Conservation (phyloP, 768 basidiomycete genomes). For the Lentinus tigrinus region DNA sequence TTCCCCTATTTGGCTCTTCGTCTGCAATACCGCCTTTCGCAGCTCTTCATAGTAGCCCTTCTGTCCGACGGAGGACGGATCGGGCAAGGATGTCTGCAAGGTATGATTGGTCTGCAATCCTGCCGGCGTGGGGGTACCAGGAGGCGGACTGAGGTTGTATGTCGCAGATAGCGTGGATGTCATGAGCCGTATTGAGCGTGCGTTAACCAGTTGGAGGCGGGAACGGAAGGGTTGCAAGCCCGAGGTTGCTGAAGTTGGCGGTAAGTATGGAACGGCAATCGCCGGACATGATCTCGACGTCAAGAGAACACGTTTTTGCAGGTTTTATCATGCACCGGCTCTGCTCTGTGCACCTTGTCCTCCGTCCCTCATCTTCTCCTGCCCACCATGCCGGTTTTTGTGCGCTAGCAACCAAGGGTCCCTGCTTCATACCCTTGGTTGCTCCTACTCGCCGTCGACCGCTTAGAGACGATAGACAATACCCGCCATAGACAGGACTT, state of each 20-base stretch:
- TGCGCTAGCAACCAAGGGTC: conserved; percentile 50
- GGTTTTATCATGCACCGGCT: neutral
- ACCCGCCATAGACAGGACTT: conserved; percentile 25
- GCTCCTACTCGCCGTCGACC: conserved; percentile 20
- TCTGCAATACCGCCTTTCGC: conserved; percentile 46
- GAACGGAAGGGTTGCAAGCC: neutral
- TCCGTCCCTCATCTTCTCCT: conserved; percentile 9
- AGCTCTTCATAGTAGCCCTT: conserved; percentile 51
- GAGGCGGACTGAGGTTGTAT: conserved; percentile 45
- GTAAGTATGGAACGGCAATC: conserved; percentile 19
- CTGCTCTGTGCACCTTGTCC: conserved; percentile 4
- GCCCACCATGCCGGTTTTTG: conserved; percentile 49
- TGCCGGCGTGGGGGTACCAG: conserved; percentile 20
- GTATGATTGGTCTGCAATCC: conserved; percentile 24
- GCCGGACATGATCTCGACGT: conserved; percentile 15
- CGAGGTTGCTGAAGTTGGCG: neutral
- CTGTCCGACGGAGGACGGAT: conserved; percentile 15
- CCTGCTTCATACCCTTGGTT: conserved; percentile 36
- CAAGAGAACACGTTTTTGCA: conserved; percentile 12
- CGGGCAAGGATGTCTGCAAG: conserved; percentile 25
- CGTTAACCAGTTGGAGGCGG: neutral
- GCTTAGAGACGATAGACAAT: conserved; percentile 27
- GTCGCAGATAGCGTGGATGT: conserved; percentile 35
- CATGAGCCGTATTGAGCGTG: conserved; percentile 21
- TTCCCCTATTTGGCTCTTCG: conserved; percentile 56